Conservation (phyloP, 495 filamentous ascomycete genomes). For the Tuber brumale region DNA sequence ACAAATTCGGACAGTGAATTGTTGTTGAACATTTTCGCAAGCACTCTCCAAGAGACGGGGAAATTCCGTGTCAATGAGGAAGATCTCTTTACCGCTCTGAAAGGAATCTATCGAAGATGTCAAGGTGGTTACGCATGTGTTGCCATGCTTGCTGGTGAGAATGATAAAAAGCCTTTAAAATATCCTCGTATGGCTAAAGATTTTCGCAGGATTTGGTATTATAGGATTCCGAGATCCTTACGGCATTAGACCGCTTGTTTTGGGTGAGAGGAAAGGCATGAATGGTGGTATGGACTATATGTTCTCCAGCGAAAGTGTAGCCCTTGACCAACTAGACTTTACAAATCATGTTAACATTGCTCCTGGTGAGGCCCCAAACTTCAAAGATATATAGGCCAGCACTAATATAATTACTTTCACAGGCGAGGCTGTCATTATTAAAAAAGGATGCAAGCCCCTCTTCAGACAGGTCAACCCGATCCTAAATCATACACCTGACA, state of each 20-base stretch:
- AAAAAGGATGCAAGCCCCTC: constrained; percentile 69
- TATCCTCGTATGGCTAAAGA: not conserved
- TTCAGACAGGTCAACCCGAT: constrained; percentile 69
- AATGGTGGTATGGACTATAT: constrained; percentile 80
- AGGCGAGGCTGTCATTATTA: constrained; percentile 84
- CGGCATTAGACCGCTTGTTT: constrained; percentile 81
- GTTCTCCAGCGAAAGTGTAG: constrained; percentile 95
- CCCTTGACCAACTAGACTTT: constrained; percentile 82
- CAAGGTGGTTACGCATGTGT: constrained; percentile 82
- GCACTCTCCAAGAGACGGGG: constrained; percentile 88
- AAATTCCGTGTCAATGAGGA: constrained; percentile 90
- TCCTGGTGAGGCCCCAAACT: constrained; percentile 50
- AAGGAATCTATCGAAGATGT: constrained; percentile 67
- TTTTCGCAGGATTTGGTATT: constrained; percentile 63
- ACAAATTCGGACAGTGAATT: constrained; percentile 92
- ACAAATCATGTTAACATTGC: constrained; percentile 71
- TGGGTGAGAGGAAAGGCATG: constrained; percentile 63
- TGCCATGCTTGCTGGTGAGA: constrained; percentile 79
- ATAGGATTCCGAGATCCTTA: constrained; percentile 83
- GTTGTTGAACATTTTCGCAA: constrained; percentile 92
- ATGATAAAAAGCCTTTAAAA: not conserved
- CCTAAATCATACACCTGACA: constrained; percentile 78
- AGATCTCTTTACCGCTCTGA: constrained; percentile 75
- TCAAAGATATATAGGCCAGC: not conserved
- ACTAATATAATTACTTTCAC: constrained; percentile 5